These are phyloP conservation scores for Pharus latifolius DNA, from an alignment of 176 grass and related monocot genomes.

Conservation along the genomic window DNA sequence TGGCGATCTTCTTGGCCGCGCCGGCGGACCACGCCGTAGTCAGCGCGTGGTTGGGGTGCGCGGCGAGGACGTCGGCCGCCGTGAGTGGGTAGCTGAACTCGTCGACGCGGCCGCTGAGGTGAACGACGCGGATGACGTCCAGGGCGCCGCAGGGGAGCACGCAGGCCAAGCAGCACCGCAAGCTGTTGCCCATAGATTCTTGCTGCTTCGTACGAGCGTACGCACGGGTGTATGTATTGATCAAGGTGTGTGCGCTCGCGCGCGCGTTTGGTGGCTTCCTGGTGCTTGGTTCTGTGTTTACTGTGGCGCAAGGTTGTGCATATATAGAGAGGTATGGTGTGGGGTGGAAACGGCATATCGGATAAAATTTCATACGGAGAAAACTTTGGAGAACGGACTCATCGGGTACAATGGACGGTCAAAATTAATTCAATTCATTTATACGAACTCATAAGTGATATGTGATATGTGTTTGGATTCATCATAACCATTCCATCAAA, in stretches of 20 bases:
- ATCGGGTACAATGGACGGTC: no score
- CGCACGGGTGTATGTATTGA: background rate
- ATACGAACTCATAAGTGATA: no score
- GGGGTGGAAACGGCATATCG: no score
- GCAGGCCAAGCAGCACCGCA: constrained; percentile 89
- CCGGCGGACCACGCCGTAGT: constrained; percentile 52
- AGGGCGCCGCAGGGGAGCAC: constrained; percentile 93
- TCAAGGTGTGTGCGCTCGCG: no score
- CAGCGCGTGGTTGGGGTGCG: constrained; percentile 77
- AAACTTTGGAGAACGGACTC: no score
- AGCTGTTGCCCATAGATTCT: constrained; percentile 71
- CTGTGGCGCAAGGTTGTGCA: background rate
- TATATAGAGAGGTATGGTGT: constrained; percentile 17
- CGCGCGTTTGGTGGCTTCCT: background rate
- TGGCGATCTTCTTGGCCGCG: constrained; percentile 40
- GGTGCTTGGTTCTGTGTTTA: background rate
- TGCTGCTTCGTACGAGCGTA: background rate
- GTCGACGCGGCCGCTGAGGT: constrained; percentile 79
- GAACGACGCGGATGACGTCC: constrained; percentile 80
- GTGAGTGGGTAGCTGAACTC: constrained; percentile 62
- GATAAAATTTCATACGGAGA: no score
- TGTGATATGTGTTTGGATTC: no score
- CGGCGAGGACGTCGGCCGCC: constrained; percentile 60
- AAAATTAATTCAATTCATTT: no score
- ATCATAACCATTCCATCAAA: no score